Base-by-base conservation (phyloP, 345 rosid species). In the Cardamine occulta region DNA sequence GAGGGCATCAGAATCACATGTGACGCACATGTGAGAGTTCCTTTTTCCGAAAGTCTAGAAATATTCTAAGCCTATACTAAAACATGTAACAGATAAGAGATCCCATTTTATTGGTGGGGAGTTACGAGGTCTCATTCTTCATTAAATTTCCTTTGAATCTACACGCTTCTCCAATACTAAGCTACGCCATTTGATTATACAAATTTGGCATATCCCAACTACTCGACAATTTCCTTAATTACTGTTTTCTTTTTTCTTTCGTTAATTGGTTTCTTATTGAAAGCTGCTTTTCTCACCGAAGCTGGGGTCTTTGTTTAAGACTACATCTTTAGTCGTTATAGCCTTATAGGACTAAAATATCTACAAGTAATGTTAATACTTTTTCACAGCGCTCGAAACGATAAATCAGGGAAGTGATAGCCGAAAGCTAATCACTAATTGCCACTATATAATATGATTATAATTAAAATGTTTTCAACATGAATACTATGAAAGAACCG, bases 11-110 rank as follows among this genome's bases (percentile, higher is more conserved):
- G 23, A 61, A 23, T 52, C 19, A 52, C 74, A 68, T 60, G 71
- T 45, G 70, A 14, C 2, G 47, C 49, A 62, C 68, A 74, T 74
- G 77, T 54, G 58, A 76, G 74, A 40, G 48, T 76, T 68, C 49
- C 56, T 61, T 76, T 53, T 62, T 54, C 31, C 51, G 42, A 42
- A 62, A 53, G 70, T 31, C 40, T 52, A 34, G 17, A 58, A 66
- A 58, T 11, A 68, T 59, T 59, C 8, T 37, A 67, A 34, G 34
- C 48, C 19, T 19, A 66, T 19, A 51, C 18, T 6, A 51, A 12
- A 42, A 44, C n/a, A 64, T 44, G 34, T 34, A 74, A 74, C 60
- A 57, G 44, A 66, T 65, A 32, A 74, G 29, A 45, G 31, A 57
- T 47, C 21, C 42, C 6, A 5, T 23, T 12, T 47, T 28, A 59